These are phyloP conservation scores for Exophiala oligosperma DNA, from an alignment of 2,329 filamentous ascomycete species.

Conservation along the genomic window DNA sequence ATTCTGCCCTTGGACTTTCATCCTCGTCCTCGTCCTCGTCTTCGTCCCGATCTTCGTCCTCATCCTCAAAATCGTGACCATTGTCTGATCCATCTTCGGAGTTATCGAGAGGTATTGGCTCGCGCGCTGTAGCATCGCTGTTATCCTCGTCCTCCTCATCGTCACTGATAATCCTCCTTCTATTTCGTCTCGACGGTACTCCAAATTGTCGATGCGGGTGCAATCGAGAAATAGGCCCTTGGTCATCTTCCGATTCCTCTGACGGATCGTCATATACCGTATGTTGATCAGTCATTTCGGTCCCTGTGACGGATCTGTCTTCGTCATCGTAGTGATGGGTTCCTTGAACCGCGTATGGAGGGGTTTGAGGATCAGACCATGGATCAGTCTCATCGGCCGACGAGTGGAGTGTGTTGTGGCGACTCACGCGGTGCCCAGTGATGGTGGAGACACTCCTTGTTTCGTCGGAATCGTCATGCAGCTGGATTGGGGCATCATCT, in stretches of 20 bases:
- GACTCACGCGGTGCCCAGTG: constrained; percentile 4
- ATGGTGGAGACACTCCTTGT: constrained; percentile 16
- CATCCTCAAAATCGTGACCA: not conserved
- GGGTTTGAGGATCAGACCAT: not conserved
- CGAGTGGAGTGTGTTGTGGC: not conserved
- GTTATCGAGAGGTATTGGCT: not conserved
- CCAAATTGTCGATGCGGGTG: no score
- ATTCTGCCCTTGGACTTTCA: constrained; percentile 4
- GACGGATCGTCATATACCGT: constrained; percentile 20
- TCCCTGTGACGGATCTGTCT: not conserved
- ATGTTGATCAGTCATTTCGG: not conserved
- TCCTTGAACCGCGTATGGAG: not conserved
- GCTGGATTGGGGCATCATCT: constrained; percentile 8
- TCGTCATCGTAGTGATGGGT: constrained; percentile 2
- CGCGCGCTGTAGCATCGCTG: not conserved
- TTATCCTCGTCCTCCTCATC: constrained; percentile 21
- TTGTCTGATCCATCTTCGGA: not conserved
- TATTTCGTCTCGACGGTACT: not conserved
- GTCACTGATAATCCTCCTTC: constrained; percentile 18
- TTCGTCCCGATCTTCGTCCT: not conserved
- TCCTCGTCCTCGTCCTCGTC: constrained; percentile 4
- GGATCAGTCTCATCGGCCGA: not conserved
- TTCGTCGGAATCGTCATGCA: constrained; percentile 19
- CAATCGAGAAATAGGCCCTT: not conserved
- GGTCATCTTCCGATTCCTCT: constrained; percentile 11